Evolutionary conservation across 192 early-diverging fungal species (phyloP).

Genomic region (Coemansia sp.): DNA sequence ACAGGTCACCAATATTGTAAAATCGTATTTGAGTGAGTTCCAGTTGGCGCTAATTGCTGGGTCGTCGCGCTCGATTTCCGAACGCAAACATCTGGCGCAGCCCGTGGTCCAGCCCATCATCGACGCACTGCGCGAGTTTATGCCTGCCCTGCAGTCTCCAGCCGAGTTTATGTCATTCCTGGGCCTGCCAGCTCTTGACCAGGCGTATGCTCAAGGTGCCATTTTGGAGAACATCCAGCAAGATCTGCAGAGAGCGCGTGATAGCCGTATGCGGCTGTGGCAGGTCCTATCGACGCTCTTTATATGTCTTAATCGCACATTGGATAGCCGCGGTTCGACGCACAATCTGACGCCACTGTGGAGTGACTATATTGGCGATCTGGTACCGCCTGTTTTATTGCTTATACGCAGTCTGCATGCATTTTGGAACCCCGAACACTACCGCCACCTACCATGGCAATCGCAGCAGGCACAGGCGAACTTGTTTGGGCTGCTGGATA

Average conservation of each 20-base stretch:
- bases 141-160: slow-evolving; percentile 28
- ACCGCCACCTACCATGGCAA: slow-evolving; percentile 28
- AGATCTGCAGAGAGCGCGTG: slow-evolving; percentile 14
- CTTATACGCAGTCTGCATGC: slow-evolving; percentile 36
- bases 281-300: slow-evolving; percentile 28
- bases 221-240: not conserved
- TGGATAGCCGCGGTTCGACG: slow-evolving; percentile 4
- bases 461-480: slow-evolving; percentile 12
- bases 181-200: slow-evolving; percentile 29
- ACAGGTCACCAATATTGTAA: slow-evolving; percentile 15
- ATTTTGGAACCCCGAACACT: slow-evolving; percentile 35
- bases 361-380: slow-evolving; percentile 24
- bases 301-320: slow-evolving; percentile 33
- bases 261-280: slow-evolving; percentile 6
- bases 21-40: slow-evolving; percentile 42
- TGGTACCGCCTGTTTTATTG: slow-evolving; percentile 23
- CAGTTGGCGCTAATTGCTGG: slow-evolving; percentile 39
- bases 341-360: slow-evolving; percentile 27
- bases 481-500: slow-evolving; percentile 39
- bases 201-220: slow-evolving; percentile 4
- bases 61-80: slow-evolving; percentile 19
- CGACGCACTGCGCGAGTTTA: slow-evolving; percentile 18
- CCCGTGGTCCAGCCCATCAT: slow-evolving; percentile 38
- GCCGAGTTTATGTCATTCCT: slow-evolving; percentile 20
- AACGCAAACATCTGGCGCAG: slow-evolving; percentile 33